These are phyloP conservation scores for Melocanna baccifera DNA, from an alignment of 176 grass and related monocot genomes.

Conservation along the genomic window DNA sequence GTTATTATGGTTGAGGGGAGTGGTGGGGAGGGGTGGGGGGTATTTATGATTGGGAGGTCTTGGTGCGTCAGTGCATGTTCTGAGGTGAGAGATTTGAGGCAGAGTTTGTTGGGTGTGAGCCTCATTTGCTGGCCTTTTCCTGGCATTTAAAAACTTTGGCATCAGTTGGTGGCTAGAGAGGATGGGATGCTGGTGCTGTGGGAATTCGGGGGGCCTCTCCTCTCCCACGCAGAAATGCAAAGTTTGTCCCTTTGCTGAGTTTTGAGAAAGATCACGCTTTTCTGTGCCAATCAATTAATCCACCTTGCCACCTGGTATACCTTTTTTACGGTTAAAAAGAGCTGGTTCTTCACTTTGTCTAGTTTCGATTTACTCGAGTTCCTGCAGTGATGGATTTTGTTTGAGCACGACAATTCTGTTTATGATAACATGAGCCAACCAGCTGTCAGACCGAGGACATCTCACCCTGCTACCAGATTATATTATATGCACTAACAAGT, in stretches of 20 bases:
- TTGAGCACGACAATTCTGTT: background rate
- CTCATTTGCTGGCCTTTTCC: conserved; percentile 65
- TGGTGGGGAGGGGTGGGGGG: conserved; percentile 21
- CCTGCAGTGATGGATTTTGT: conserved; percentile 4
- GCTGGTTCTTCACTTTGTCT: conserved; percentile 16
- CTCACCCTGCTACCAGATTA: conserved; percentile 39
- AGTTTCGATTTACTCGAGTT: conserved; percentile 21
- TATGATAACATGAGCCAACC: conserved; percentile 4
- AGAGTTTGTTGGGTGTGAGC: conserved; percentile 62
- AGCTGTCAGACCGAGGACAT: conserved; percentile 19
- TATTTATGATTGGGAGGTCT: conserved; percentile 51
- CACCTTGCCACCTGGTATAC: conserved; percentile 21
- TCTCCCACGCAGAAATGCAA: conserved; percentile 34
- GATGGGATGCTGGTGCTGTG: conserved; percentile 14
- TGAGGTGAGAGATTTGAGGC: conserved; percentile 59
- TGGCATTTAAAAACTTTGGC: conserved; percentile 55
- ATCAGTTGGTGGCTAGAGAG: conserved; percentile 47
- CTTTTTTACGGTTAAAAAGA: background rate
- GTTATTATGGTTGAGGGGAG: conserved; percentile 59
- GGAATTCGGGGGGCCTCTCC: conserved; percentile 32
- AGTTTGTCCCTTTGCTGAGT: conserved; percentile 46
- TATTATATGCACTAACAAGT: conserved; percentile 19
- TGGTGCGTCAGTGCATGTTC: conserved; percentile 38
- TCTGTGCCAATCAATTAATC: background rate
- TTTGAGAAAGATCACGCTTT: conserved; percentile 37